Evolutionary conservation across 805 yeast genomes (phyloP), one percentile per base, ranked within the genome.

Genomic region (Cyberlindnera mrakii): DNA sequence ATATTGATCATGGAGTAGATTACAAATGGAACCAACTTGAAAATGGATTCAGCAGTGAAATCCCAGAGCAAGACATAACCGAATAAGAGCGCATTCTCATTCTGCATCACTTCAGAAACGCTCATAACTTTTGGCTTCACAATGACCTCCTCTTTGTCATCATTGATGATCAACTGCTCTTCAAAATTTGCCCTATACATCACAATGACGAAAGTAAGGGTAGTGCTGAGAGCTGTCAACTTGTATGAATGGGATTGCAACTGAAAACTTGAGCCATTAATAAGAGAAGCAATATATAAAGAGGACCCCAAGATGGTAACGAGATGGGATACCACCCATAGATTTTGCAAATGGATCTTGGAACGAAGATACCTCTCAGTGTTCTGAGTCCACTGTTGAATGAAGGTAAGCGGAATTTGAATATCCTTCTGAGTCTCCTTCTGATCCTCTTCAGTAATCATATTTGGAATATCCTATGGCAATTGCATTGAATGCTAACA

Each of bases 81-180:
- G 33, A 69, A 53, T 36, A 70, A 44, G 33, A 66, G 71, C 0
- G 68, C 59, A 44, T 70, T 67, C 42, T 69, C 73, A n/a, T 71
- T 63, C 48, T 60, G 66, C 37, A 70, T 50, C 5, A 65, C 53
- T 37, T 63, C 66, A 8, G 71, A 59, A 16, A 68, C 47, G 11
- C 61, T 57, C 27, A 64, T 49, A 4, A 30, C 33, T 34, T 27
- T 46, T 8, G 48, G 40, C 34, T 40, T 45, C 3, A 48, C 39
- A 13, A 42, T 20, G 18, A 49, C 46, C 33, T 45, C 50, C 18
- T 49, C 47, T 15, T 42, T 43, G 14, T 41, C 44, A 8, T 48
- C 54, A 30, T 50, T 43, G 25, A 40, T 18, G 3, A 46, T 46
- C 3, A 47, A 35, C 19, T 48, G 49, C 33, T 48, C 55, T 17